Evolutionary conservation across 805 yeast species (phyloP), one percentile per base, ranked within the genome.

Genomic region (Saccharomycopsis malanga): DNA sequence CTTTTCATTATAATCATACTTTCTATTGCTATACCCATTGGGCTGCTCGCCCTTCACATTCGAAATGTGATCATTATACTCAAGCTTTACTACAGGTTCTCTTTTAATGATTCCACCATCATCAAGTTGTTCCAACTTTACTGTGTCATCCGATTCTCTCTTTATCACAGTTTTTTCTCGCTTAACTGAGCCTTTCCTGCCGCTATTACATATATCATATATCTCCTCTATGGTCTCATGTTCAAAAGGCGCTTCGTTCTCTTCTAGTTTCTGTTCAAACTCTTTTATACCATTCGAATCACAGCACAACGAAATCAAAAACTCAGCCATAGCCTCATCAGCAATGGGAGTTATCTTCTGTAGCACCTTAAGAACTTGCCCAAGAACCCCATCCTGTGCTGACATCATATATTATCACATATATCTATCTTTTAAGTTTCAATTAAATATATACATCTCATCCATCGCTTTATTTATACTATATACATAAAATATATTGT

Each of bases 321-420:
- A 75, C 49, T 72, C 75, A 1, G 77, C 72, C 20, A 75, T 63
- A 4, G 67, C 62, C 32, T 59, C 61, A 47, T 76, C 80, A 32
- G 66, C 63, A 3, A 66, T 17, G 1, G 45, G 38, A 14, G 45
- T 44, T 5, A 39, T 17, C 21, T 24, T 35, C 39, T 34, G 34
- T 18, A 50, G 49, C 18, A 44, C 52, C 3, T 35, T 14, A 6
- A 48, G 25, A 21, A 48, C 48, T n/a, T n/a, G n/a, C n/a, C n/a
- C n/a, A n/a, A 9, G 12, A n/a, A 5, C 17, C 3, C n/a, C n/a
- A n/a, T n/a, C n/a, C n/a, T n/a, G n/a, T n/a, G n/a, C n/a, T n/a
- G n/a, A n/a, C n/a, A n/a, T n/a, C n/a, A n/a, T n/a, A n/a, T n/a
- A n/a, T n/a, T n/a, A n/a, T n/a, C n/a, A n/a, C n/a, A n/a, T n/a